Base-by-base conservation (phyloP, 345 rosid genomes). In the Erucastrum elatum region DNA sequence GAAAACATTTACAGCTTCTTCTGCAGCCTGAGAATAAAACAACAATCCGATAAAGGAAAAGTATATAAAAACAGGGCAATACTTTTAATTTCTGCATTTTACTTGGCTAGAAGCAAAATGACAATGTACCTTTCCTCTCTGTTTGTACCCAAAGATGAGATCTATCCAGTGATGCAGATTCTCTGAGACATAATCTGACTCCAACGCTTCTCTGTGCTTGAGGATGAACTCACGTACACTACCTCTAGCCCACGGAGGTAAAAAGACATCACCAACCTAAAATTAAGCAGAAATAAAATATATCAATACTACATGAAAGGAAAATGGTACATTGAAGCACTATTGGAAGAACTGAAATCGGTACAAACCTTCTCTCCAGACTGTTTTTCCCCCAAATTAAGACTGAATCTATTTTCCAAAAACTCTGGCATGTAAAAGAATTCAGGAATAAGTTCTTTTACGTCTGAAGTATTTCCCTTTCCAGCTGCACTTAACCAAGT, bases 401-500 rank as follows among this genome's bases (percentile, higher is more conserved):
- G 94, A 75, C 78, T 83, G 87, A 93, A 93, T 44, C 84, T 80
- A 74, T 96, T 96, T 77, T 89, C 98, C 83, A 96, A 79, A 68
- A 96, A 93, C 86, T 93, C 98, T 0, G 99, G 97, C 90, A 93
- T 85, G 90, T 96, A 96, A 77, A 96, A 96, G 88, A 96, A 96
- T 74, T 96, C 99, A 12, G 99, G 99, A 86, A 96, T 93, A 69
- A 93, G 81, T 84, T 96, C 99, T 85, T 96, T 96, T 76, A 96
- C 99, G 86, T 96, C 99, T 64, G 98, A 93, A 46, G 98, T 96
- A 80, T 96, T 93, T 37, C 96, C 97, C 78, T 87, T 93, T 81
- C 99, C 99, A 41, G 99, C 96, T 74, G 98, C 99, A 88, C 99
- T 96, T 65, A 76, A 84, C 99, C 99, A 96, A 79, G 99, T 96